Evolutionary conservation across 2,329 filamentous ascomycete species (phyloP).

Genomic region (Dothistroma septosporum): DNA sequence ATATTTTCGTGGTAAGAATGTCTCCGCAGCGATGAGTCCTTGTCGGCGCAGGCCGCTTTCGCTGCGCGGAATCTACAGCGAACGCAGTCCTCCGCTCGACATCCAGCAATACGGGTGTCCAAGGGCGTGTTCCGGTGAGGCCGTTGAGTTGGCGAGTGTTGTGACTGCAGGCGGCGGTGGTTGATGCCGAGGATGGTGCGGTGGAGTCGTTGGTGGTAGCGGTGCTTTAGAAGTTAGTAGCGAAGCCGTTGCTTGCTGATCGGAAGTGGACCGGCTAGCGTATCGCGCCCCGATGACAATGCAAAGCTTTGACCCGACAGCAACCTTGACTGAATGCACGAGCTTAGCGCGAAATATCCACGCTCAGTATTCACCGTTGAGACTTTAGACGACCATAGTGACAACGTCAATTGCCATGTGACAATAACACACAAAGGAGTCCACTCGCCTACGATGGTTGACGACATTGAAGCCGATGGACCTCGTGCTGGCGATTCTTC

Average conservation of each 20-base stretch:
- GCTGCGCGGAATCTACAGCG: constrained; percentile 1
- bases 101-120: background rate
- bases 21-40: background rate
- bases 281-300: background rate
- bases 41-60: background rate
- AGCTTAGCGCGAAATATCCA: background rate
- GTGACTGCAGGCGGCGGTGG: background rate
- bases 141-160: background rate
- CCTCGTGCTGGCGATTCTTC: constrained; percentile 8
- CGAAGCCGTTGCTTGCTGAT: background rate
- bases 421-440: background rate
- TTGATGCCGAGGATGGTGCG: background rate
- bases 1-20: constrained; percentile 16
- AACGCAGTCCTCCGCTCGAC: background rate
- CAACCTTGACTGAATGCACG: background rate
- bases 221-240: too few relatives aligned
- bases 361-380: background rate
- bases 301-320: background rate
- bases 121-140: background rate
- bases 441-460: constrained; percentile 18
- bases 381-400: background rate
- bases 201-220: background rate
- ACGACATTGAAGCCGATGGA: constrained; percentile 26
- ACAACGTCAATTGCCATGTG: background rate
- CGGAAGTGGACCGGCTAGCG: background rate